These are phyloP conservation scores for Pythium myriotylum DNA, from an alignment of 352 stramenopile genomes.

Conservation along the genomic window DNA sequence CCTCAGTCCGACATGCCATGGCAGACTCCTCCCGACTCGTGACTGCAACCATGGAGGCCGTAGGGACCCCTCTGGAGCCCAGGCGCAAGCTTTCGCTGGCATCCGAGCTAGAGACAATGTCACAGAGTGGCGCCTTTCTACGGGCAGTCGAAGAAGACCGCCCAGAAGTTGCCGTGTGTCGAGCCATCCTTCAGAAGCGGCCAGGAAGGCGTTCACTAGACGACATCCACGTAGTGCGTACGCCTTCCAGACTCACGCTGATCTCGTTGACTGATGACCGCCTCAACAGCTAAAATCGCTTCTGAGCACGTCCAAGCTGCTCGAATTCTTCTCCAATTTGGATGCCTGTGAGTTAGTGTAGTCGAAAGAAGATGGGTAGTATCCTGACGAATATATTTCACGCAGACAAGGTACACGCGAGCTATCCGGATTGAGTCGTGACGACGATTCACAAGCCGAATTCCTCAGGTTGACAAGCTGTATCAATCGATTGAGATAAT, in stretches of 20 bases:
- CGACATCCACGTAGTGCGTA: constrained; percentile 64
- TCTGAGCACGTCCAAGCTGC: constrained; percentile 68
- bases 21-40: background rate
- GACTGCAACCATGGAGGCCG: background rate
- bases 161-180: constrained; percentile 51
- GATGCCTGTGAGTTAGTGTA: constrained; percentile 56
- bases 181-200: constrained; percentile 54
- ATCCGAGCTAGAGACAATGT: constrained; percentile 34
- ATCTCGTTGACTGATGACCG: background rate
- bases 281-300: constrained; percentile 68
- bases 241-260: background rate
- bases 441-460: too few species aligned
- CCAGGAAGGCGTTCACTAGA: constrained; percentile 65
- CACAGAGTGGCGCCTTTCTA: constrained; percentile 28
- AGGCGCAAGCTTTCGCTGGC: constrained; percentile 33
- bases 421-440: background rate
- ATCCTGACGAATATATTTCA: background rate
- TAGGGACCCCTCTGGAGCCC: background rate
- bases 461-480: constrained; percentile 60
- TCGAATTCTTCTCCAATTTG: constrained; percentile 82
- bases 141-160: constrained; percentile 39
- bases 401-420: constrained; percentile 3
- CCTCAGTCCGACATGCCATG: background rate
- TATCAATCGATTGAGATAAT: constrained; percentile 74
- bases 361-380: too few species aligned